Conservation (phyloP, 768 basidiomycete species). For the Lactifluus volemus region DNA sequence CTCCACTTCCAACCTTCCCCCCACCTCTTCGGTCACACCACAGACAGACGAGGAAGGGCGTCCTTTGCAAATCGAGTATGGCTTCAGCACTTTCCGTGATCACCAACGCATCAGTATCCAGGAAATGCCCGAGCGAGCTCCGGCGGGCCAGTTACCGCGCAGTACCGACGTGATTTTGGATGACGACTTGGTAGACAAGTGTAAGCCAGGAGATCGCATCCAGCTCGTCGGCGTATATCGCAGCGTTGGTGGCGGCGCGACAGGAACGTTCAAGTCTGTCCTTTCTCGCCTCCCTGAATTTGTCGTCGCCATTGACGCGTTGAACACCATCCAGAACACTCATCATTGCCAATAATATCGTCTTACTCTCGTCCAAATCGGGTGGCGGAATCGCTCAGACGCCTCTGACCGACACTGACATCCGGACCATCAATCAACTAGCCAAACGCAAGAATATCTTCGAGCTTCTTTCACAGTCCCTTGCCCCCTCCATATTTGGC, state of each 20-base stretch:
- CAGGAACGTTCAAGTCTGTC: conserved; percentile 88
- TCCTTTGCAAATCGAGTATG: conserved; percentile 84
- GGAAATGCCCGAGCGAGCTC: conserved; percentile 99
- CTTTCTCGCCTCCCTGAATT: not conserved
- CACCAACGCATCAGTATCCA: conserved; percentile 98
- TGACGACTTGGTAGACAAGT: conserved; percentile 93
- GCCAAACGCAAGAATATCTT: conserved; percentile 84
- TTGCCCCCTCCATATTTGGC: conserved; percentile 96
- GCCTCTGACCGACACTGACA: conserved; percentile 85
- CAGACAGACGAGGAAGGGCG: conserved; percentile 88
- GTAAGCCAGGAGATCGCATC: conserved; percentile 96
- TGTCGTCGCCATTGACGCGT: not conserved
- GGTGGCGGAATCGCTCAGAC: conserved; percentile 94
- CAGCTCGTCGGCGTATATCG: conserved; percentile 94
- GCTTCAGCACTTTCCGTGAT: conserved; percentile 85
- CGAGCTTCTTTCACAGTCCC: conserved; percentile 80
- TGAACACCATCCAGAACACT: conserved; percentile 53
- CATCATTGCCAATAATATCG: conserved; percentile 91
- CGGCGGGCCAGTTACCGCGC: conserved; percentile 91
- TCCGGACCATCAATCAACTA: conserved; percentile 92
- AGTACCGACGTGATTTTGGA: conserved; percentile 95
- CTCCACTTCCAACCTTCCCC: conserved; percentile 76
- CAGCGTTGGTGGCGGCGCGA: conserved; percentile 84
- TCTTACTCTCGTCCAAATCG: conserved; percentile 87
- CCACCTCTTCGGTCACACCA: conserved; percentile 79